Base-by-base conservation (phyloP, 768 basidiomycete species). In the Boletales sp. region DNA sequence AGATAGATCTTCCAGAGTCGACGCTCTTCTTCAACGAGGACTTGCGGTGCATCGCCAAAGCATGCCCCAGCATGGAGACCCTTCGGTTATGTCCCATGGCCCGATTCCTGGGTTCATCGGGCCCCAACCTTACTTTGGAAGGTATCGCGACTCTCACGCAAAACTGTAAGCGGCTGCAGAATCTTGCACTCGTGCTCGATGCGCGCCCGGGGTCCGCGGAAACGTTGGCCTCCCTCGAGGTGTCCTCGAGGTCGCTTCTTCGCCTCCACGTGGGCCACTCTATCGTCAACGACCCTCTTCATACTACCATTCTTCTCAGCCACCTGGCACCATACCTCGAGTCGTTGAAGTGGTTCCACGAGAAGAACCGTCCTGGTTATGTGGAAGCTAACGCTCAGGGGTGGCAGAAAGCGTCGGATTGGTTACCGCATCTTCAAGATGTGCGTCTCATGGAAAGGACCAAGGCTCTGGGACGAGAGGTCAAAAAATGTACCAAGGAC, bases 181-280 rank as follows among this genome's bases (percentile, higher is more conserved):
- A 84, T 3, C 72, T 90, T 42, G 78, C 78, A 2, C 74, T 81
- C 34, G 86, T 86, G 50, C 69, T 89, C 41, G 78, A 87, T 54
- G 86, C 82, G 30, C 72, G 66, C 37, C 70, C 68, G 37, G 76
- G 74, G 19, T 71, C 64, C 46, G 71, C 69, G 37, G 74, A 77
- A 31, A 67, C 78, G 44, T 71, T 85, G 49, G 60, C 59, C 39
- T 67, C 78, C 38, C 73, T 69, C 44, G 65, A 73, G 40, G 70
- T 74, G 12, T 84, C 84, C 34, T 89, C 87, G 34, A 69, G 76
- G 53, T 82, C 86, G 33, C 74, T 90, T 28, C 73, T 81, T 38
- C 84, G 87, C 43, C 69, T 90, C 42, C 82, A 88, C 65, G 74
- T 88, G 41, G 87, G 88, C 17, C 85, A 90, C 67, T 90, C 87